A percentile compares a stretch with the other conserved stretches of the same genome.
Conservation (phyloP, 768 basidiomycete genomes). For the Obba rivulosa region DNA sequence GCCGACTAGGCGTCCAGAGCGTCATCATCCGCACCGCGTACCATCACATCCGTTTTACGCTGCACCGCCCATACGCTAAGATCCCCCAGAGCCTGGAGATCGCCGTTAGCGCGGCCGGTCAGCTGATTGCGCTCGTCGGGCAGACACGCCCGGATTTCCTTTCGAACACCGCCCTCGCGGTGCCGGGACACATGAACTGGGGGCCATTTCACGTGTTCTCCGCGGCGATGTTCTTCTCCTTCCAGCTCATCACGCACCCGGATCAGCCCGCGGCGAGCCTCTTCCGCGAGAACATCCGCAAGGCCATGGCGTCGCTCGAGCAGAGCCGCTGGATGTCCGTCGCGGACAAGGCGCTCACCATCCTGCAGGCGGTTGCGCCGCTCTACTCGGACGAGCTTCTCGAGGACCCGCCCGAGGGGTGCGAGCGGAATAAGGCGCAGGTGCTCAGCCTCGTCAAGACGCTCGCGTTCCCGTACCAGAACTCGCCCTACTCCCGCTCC, state of each 20-base stretch:
- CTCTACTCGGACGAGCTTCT: conserved; percentile 66
- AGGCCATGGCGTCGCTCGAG: conserved; percentile 60
- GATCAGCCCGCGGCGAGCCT: conserved; percentile 74
- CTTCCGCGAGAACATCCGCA: conserved; percentile 71
- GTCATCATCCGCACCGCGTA: conserved; percentile 74
- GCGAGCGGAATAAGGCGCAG: conserved; percentile 55
- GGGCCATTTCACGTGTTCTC: conserved; percentile 81
- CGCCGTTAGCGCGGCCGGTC: conserved; percentile 72
- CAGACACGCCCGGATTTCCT: conserved; percentile 75
- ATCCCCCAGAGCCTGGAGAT: conserved; percentile 51
- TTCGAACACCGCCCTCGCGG: conserved; percentile 48
- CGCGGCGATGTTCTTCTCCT: conserved; percentile 89
- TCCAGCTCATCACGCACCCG: conserved; percentile 76
- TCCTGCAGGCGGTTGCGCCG: conserved; percentile 66
- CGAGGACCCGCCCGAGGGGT: conserved; percentile 39
- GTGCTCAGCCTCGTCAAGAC: conserved; percentile 66
- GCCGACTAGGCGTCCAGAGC: conserved; percentile 74
- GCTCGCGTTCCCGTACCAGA: conserved; percentile 79
- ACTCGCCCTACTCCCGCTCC: conserved; percentile 53
- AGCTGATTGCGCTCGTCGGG: conserved; percentile 70
- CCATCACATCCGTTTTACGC: conserved; percentile 79
- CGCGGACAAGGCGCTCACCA: conserved; percentile 70
- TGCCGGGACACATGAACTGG: conserved; percentile 82
- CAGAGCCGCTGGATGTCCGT: conserved; percentile 59
- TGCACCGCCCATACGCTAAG: conserved; percentile 71